Evolutionary conservation across 2,329 filamentous ascomycete genomes (phyloP).

Genomic region (Trichothecium roseum): DNA sequence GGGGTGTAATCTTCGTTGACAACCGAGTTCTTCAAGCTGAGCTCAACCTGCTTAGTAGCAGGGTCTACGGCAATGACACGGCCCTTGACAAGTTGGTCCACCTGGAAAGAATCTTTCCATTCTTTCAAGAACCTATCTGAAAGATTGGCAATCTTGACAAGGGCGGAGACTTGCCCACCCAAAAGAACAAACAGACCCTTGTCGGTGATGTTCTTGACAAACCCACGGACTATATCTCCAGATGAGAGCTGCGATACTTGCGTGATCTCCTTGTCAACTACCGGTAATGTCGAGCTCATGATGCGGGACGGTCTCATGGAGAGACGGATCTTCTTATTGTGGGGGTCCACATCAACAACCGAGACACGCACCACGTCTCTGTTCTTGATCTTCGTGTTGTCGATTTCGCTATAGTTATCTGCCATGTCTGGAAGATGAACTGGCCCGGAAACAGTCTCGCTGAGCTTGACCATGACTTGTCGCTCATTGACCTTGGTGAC

Average conservation of each 20-base stretch:
- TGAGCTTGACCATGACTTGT: constrained; percentile 76
- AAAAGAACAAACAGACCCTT: constrained; percentile 82
- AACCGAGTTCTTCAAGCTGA: constrained; percentile 79
- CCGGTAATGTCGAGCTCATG: constrained; percentile 70
- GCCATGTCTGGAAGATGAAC: constrained; percentile 74
- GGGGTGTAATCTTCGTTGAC: constrained; percentile 71
- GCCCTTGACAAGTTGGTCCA: constrained; percentile 85
- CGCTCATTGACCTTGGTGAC: constrained; percentile 80
- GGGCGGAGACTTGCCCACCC: constrained; percentile 69
- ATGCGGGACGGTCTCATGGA: constrained; percentile 82
- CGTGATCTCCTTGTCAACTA: constrained; percentile 73
- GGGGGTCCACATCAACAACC: constrained; percentile 65
- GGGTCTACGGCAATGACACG: constrained; percentile 66
- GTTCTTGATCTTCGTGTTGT: constrained; percentile 65
- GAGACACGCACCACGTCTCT: constrained; percentile 85
- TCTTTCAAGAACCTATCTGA: constrained; percentile 90
- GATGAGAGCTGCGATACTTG: constrained; percentile 59
- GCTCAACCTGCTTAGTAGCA: constrained; percentile 60
- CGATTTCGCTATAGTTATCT: constrained; percentile 77
- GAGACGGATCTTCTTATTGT: constrained; percentile 75
- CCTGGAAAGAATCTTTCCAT: constrained; percentile 82
- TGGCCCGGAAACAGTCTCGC: constrained; percentile 67
- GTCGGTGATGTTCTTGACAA: constrained; percentile 81
- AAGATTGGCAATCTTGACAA: constrained; percentile 78
- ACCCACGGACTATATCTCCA: constrained; percentile 78